Percentiles rank a stretch among this genome's conserved stretches.
These are phyloP conservation scores for Nitzschia inconspicua DNA, from an alignment of 108 stramenopile species.

Conservation along the genomic window DNA sequence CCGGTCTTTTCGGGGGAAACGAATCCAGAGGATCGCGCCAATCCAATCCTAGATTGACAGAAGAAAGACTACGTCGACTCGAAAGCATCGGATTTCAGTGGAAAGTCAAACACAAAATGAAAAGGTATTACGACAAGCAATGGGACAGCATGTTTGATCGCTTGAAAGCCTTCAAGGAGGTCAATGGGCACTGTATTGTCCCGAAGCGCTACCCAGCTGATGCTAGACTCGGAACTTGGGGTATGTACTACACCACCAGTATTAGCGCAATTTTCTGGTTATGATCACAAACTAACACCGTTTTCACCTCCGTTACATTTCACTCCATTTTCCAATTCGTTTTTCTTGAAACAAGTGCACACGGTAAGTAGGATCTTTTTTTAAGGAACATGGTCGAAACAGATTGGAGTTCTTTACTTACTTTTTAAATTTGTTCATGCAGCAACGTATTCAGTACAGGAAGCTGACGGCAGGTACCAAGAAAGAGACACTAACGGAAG, in stretches of 20 bases:
- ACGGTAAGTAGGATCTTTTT: no score
- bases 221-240: conserved; percentile 13
- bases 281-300: no score
- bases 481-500: conserved; percentile 1
- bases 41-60: conserved; percentile 48
- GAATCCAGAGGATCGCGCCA: conserved; percentile 7
- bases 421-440: no score
- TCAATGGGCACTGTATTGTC: conserved; percentile 43
- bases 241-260: no score
- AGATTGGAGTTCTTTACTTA: no score
- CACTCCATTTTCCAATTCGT: no score
- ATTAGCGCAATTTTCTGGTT: no score
- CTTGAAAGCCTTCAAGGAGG: conserved; percentile 37
- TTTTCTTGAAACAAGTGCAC: no score
- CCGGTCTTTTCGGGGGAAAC: not conserved
- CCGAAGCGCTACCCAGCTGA: conserved; percentile 50
- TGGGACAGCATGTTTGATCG: conserved; percentile 59
- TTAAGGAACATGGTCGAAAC: no score
- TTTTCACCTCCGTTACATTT: no score
- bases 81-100: conserved; percentile 73
- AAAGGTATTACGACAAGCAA: conserved; percentile 42
- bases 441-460: conserved; percentile 50
- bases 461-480: conserved; percentile 36
- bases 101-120: conserved; percentile 60
- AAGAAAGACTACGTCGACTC: conserved; percentile 47